Conservation (phyloP, 2,329 filamentous ascomycete species). For the Cladosporium sp. region DNA sequence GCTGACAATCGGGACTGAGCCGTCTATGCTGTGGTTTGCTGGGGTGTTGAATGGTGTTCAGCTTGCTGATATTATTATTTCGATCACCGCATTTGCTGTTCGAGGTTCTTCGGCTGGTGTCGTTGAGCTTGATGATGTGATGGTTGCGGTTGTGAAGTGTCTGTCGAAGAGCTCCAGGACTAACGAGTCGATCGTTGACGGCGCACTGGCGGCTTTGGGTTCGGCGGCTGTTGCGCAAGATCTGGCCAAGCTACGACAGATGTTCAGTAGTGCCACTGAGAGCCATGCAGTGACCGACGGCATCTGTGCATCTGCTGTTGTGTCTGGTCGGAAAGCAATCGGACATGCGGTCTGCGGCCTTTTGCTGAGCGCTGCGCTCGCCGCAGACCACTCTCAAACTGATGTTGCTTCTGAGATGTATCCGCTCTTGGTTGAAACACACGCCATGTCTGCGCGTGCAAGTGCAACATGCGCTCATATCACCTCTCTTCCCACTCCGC, state of each 20-base stretch:
- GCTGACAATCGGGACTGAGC: background rate
- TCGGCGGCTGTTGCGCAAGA: constrained; percentile 14
- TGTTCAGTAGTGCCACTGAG: background rate
- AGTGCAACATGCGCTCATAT: background rate
- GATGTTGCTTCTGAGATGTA: constrained; percentile 12
- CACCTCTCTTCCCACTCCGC: background rate
- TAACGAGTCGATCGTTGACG: constrained; percentile 10
- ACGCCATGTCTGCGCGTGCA: background rate
- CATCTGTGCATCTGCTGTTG: background rate
- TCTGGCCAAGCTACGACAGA: constrained; percentile 1
- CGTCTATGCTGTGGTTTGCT: constrained; percentile 6
- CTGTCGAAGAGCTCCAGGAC: background rate
- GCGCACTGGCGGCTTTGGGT: constrained; percentile 5
- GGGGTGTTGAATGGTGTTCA: constrained; percentile 10
- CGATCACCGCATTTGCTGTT: constrained; percentile 3
- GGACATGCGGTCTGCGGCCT: background rate
- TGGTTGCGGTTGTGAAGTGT: background rate
- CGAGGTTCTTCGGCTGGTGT: background rate
- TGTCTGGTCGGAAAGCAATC: background rate
- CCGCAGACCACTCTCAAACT: constrained; percentile 17
- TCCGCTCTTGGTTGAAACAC: constrained; percentile 8
- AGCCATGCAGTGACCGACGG: background rate
- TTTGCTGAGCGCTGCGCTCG: constrained; percentile 9
- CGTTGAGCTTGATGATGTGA: background rate
- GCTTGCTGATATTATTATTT: constrained; percentile 10